These are phyloP conservation scores for Sutorius eximius DNA, from an alignment of 1,284 basidiomycete genomes.

Conservation along the genomic window DNA sequence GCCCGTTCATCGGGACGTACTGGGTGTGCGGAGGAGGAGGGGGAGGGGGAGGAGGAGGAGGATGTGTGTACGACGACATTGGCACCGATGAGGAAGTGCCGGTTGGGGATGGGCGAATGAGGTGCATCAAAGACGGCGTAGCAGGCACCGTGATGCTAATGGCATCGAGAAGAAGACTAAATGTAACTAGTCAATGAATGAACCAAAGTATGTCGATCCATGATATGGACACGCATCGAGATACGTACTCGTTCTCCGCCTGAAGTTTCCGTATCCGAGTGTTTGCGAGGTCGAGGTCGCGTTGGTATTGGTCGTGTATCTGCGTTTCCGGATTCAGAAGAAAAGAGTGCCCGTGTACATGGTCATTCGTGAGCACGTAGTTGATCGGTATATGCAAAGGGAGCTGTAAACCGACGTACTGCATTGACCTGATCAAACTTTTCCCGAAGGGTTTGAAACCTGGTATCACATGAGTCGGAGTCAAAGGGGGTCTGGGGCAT, in stretches of 20 bases:
- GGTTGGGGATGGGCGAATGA: conserved; percentile 32
- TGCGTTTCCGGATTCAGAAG: conserved; percentile 20
- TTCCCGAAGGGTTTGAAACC: conserved; percentile 54
- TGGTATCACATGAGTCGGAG: conserved; percentile 21
- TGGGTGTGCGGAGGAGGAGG: conserved; percentile 6
- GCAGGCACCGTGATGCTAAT: conserved; percentile 34
- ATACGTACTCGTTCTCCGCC: conserved; percentile 55
- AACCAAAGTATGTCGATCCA: neutral
- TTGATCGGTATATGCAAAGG: neutral
- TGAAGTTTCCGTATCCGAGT: conserved; percentile 53
- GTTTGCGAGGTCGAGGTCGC: conserved; percentile 48
- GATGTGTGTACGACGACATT: conserved; percentile 21
- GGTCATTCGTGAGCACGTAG: neutral
- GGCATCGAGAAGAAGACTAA: conserved; percentile 35
- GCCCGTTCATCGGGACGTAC: conserved; percentile 25
- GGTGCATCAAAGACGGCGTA: conserved; percentile 33
- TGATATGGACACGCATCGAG: neutral
- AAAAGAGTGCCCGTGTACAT: neutral
- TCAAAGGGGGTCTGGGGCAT: neutral
- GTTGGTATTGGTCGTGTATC: conserved; percentile 45
- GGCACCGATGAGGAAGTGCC: conserved; percentile 19
- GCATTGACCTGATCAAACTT: conserved; percentile 51
- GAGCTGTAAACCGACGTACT: conserved; percentile 36
- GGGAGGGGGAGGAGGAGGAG: conserved; percentile 6
- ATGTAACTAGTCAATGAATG: neutral